Evolutionary conservation across 306 rosid genomes (phyloP).

Genomic region (Cucurbita moschata): DNA sequence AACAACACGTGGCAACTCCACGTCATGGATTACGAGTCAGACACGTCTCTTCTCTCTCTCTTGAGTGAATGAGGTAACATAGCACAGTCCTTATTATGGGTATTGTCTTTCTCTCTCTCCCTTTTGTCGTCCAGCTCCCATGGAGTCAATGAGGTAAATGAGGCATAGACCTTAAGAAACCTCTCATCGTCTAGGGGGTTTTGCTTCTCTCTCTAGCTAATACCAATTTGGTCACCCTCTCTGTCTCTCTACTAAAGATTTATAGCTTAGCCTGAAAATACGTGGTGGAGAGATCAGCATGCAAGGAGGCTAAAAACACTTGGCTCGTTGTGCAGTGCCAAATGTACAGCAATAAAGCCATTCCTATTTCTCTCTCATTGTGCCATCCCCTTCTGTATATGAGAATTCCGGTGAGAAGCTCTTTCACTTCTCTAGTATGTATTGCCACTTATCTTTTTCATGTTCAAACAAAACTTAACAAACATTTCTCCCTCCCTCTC

Average conservation of each 20-base stretch:
- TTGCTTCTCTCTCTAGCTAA: background rate
- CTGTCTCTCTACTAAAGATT: background rate
- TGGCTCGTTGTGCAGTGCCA: background rate
- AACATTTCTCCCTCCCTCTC: background rate
- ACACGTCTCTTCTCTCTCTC: conserved; percentile 15
- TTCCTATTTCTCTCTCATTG: background rate
- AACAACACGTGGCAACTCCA: conserved; percentile 30
- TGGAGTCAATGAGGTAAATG: background rate
- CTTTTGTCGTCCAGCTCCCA: background rate
- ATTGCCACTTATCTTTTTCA: conserved; percentile 5
- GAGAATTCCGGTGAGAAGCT: conserved; percentile 5
- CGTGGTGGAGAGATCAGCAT: conserved; percentile 9
- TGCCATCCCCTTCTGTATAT: background rate
- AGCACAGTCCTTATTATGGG: background rate
- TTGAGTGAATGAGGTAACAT: background rate
- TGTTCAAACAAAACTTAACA: conserved; percentile 4
- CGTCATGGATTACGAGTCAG: conserved; percentile 45
- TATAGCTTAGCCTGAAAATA: background rate
- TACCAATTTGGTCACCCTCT: background rate
- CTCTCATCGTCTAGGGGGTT: background rate
- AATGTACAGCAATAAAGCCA: background rate
- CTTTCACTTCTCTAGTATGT: conserved; percentile 6
- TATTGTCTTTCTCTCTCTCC: background rate
- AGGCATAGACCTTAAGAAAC: background rate
- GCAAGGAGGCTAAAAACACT: conserved; percentile 8